phyloP scores from a whole-genome alignment of 495 filamentous ascomycete genomes.

The Xylaria sp. region DNA sequence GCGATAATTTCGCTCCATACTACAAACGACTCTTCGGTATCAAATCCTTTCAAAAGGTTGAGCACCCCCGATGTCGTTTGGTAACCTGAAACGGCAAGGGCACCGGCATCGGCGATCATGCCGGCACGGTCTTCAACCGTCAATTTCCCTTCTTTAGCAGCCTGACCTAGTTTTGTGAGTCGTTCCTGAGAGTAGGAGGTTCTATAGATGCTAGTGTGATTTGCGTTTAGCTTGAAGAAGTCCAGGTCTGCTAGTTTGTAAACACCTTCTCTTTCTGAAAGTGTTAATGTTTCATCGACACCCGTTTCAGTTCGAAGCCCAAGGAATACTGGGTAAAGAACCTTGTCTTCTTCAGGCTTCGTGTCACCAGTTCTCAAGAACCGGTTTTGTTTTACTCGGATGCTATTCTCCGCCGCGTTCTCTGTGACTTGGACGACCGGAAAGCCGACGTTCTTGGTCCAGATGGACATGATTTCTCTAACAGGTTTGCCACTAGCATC shows the following conservation, averaged over 20 bases:
- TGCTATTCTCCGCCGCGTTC: constrained; percentile 60
- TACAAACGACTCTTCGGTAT: constrained; percentile 83
- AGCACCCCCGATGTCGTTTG: constrained; percentile 91
- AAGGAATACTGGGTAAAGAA: constrained; percentile 76
- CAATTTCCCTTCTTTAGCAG: constrained; percentile 83
- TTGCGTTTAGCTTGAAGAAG: constrained; percentile 82
- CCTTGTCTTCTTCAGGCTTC: constrained; percentile 83
- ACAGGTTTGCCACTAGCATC: constrained; percentile 93
- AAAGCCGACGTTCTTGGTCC: constrained; percentile 80
- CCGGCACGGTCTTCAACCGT: constrained; percentile 93
- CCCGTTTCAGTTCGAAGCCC: constrained; percentile 72
- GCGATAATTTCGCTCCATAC: constrained; percentile 93
- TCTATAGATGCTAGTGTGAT: constrained; percentile 77
- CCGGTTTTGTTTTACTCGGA: constrained; percentile 76
- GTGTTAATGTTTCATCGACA: constrained; percentile 65
- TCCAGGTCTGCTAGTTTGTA: constrained; percentile 70
- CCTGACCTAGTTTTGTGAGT: constrained; percentile 75
- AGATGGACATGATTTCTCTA: constrained; percentile 75
- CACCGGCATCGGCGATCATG: constrained; percentile 94
- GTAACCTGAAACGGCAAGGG: constrained; percentile 87
- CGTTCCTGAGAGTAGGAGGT: constrained; percentile 73
- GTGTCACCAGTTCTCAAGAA: constrained; percentile 78
- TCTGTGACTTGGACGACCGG: constrained; percentile 76
- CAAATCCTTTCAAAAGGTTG: constrained; percentile 83
- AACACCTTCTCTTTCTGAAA: constrained; percentile 75